These are phyloP conservation scores for Fragaria vesca DNA, from an alignment of 306 rosid species.

Conservation along the genomic window DNA sequence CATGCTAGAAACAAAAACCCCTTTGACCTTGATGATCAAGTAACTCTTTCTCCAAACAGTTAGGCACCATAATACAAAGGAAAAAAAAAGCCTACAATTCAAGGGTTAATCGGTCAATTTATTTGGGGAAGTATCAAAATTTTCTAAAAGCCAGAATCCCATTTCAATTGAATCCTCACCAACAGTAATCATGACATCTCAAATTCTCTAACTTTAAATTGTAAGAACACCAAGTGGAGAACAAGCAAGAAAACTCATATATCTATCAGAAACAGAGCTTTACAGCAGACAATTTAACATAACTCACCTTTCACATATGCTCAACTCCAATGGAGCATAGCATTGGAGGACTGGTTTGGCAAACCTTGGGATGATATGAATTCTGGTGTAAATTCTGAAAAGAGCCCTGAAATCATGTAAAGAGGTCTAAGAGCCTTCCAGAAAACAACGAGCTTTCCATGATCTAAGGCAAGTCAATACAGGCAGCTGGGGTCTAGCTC, in stretches of 20 bases:
- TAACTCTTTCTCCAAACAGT: not conserved
- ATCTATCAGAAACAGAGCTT: not conserved
- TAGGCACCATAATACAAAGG: not conserved
- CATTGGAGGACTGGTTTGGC: conserved; percentile 9
- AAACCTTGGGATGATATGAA: not conserved
- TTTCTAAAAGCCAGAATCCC: conserved; percentile 12
- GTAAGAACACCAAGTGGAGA: not conserved
- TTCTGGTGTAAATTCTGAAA: conserved; percentile 10
- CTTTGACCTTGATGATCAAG: conserved; percentile 8
- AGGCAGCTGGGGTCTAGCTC: conserved; percentile 51
- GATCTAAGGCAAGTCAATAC: conserved; percentile 41
- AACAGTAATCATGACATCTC: not conserved
- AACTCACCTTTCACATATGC: conserved; percentile 34
- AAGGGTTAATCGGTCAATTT: not conserved
- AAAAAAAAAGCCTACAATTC: not conserved
- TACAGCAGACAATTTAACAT: not conserved
- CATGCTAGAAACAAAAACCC: not conserved
- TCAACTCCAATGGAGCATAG: conserved; percentile 14
- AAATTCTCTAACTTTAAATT: not conserved
- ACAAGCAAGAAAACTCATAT: not conserved
- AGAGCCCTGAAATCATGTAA: conserved; percentile 11
- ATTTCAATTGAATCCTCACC: conserved; percentile 1
- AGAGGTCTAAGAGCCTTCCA: conserved; percentile 19
- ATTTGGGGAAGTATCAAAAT: not conserved
- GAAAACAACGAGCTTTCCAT: conserved; percentile 40